Percentiles rank a stretch among this genome's conserved stretches.
These are phyloP conservation scores for Epichloe baconii DNA, from an alignment of 2,329 filamentous ascomycete genomes.

Conservation along the genomic window DNA sequence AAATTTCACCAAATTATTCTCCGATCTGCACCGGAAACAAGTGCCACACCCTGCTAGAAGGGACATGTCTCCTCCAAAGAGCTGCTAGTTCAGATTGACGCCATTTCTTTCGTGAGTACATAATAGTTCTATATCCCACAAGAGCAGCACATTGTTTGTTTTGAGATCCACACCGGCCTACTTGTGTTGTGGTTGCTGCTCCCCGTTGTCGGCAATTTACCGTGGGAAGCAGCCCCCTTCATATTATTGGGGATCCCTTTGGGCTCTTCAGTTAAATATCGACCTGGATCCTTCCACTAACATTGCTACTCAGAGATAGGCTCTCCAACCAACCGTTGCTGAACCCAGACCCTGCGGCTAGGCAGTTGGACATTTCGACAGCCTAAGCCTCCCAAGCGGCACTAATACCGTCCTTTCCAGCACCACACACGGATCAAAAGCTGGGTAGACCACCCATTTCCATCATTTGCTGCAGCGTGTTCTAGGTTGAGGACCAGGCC, in stretches of 20 bases:
- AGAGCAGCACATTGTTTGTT: slow-evolving; percentile 1
- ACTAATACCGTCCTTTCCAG: neutral
- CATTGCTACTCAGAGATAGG: neutral
- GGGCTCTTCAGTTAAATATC: slow-evolving; percentile 7
- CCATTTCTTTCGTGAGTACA: neutral
- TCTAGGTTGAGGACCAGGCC: neutral
- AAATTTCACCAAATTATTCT: slow-evolving; percentile 8
- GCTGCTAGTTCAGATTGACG: neutral
- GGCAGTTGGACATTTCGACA: neutral
- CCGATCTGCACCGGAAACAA: slow-evolving; percentile 4
- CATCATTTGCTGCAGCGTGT: neutral
- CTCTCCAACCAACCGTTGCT: slow-evolving; percentile 2
- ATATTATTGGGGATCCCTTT: neutral
- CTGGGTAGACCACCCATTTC: neutral
- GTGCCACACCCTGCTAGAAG: slow-evolving; percentile 1
- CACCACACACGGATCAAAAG: neutral
- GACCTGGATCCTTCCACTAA: slow-evolving; percentile 7
- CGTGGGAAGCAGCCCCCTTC: slow-evolving; percentile 5
- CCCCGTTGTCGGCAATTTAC: slow-evolving; percentile 5
- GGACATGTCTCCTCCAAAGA: neutral
- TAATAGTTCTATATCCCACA: neutral
- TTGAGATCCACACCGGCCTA: slow-evolving; percentile 5
- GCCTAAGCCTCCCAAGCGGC: slow-evolving; percentile 1
- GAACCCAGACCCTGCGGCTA: slow-evolving; percentile 3
- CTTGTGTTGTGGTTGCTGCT: neutral